Percentiles rank a stretch among this genome's conserved stretches.
Evolutionary conservation across 2,329 filamentous ascomycete species (phyloP).

Genomic region (Cordyceps tenuipes): DNA sequence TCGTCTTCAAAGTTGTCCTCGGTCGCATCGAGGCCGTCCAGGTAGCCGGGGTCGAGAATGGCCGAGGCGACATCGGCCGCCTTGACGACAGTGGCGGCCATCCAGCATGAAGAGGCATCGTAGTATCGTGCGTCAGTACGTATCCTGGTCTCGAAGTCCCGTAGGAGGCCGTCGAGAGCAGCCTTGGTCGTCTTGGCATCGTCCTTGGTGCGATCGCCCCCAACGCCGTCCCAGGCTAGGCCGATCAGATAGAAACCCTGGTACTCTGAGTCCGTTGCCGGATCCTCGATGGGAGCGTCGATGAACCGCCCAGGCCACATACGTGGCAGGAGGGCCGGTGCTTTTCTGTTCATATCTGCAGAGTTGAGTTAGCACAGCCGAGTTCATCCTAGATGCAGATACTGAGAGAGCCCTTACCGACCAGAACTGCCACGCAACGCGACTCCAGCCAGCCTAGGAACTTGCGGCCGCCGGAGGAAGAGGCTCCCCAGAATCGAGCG

Average conservation of each 20-base stretch:
- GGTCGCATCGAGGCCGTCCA: constrained; percentile 31
- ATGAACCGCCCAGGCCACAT: constrained; percentile 58
- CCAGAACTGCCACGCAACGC: constrained; percentile 47
- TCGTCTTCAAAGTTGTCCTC: constrained; percentile 33
- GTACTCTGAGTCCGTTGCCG: constrained; percentile 36
- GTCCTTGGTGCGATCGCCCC: constrained; percentile 25
- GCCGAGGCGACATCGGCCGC: constrained; percentile 33
- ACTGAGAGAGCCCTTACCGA: constrained; percentile 36
- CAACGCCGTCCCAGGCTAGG: constrained; percentile 29
- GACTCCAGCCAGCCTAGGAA: constrained; percentile 59
- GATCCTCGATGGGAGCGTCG: constrained; percentile 18
- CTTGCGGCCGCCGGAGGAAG: constrained; percentile 42
- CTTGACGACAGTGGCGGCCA: constrained; percentile 33
- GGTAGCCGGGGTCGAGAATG: constrained; percentile 38
- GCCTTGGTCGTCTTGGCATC: constrained; percentile 34
- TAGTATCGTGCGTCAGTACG: constrained; percentile 39
- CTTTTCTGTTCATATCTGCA: constrained; percentile 43
- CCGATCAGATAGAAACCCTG: constrained; percentile 56
- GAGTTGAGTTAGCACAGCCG: not conserved
- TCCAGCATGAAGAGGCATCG: constrained; percentile 40
- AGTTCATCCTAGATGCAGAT: not conserved
- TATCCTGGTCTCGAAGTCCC: constrained; percentile 41
- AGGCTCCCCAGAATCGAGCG: constrained; percentile 57
- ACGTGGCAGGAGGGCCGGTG: constrained; percentile 43
- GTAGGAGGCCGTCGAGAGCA: constrained; percentile 35